Evolutionary conservation across 306 rosid genomes (phyloP).

Genomic region (Cyclanthera cordifolia): DNA sequence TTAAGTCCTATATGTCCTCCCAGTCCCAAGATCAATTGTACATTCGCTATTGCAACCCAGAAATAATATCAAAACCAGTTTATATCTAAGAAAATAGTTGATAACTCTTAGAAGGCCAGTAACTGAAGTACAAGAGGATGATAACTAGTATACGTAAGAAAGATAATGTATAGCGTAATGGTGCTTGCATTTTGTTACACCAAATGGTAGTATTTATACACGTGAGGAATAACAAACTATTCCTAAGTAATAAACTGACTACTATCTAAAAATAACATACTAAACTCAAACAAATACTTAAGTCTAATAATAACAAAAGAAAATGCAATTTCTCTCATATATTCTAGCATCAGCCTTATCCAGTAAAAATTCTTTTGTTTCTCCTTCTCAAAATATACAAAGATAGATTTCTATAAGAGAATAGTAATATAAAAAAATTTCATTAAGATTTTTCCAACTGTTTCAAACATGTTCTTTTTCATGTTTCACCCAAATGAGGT

Average conservation of each 20-base stretch:
- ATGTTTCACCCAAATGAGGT: not conserved
- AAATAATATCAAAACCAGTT: not conserved
- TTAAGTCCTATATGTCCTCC: not conserved
- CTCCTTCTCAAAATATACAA: not conserved
- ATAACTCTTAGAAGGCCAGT: not conserved
- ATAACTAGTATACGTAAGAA: too few species aligned
- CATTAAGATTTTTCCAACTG: not conserved
- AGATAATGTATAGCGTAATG: too few species aligned
- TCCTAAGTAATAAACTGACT: too few species aligned
- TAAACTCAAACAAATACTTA: too few species aligned
- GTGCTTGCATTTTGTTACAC: too few species aligned
- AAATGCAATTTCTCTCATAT: not conserved
- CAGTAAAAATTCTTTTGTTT: not conserved
- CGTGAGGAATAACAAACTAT: too few species aligned
- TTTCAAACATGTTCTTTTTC: not conserved
- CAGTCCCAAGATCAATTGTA: conserved; percentile 7
- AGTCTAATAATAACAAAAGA: too few species aligned
- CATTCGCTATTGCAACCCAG: not conserved
- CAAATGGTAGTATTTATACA: too few species aligned
- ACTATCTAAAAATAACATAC: too few species aligned
- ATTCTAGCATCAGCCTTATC: not conserved
- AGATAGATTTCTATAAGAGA: not conserved
- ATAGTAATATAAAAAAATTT: too few species aligned
- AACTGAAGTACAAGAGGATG: not conserved
- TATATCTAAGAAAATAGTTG: not conserved